Evolutionary conservation across 345 rosid species (phyloP), one percentile per base, ranked within the genome.

Genomic region (Excoecaria cochinchinensis): DNA sequence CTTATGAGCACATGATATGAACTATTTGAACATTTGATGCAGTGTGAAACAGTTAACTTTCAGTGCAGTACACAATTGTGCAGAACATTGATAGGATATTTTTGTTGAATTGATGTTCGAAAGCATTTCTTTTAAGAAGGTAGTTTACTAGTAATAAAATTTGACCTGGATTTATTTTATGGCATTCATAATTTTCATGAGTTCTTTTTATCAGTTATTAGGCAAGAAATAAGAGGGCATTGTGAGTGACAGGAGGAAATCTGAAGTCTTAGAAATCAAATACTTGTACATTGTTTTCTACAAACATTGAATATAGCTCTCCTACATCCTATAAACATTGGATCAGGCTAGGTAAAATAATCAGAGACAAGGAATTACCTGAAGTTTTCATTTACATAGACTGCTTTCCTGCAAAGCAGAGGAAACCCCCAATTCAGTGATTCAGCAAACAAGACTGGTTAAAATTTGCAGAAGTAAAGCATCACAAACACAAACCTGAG

Each of bases 331-430:
- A 19, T 1, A 19, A 6, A 56, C 60, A 56, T 56, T 56, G 60
- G 21, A 19, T 56, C 60, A 19, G 12, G 21, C 4, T 6, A 55
- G 17, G 9, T 3, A 17, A 17, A 17, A 3, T 21, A 15, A 63
- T 50, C 24, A 39, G 22, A 44, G 52, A 62, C 14, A 10, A 69
- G 68, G 55, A 62, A 72, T 78, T 31, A 89, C 97, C 98, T 91
- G 91, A 90, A 86, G 83, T 93, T 90, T 78, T 91, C 94, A 60
- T 91, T 90, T 80, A 89, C 79, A 63, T 93, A 93, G 48, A 93
- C 89, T 77, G 97, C 90, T 84, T 91, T 90, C 91, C 98, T 92
- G 88, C 88, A 84, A 5, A 40, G 51, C 42, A 72, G 21, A 53
- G 62, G 53, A 8, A 51, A 67, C 62, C 25, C 6, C 79, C 69